Percentiles rank a stretch among this genome's conserved stretches.
These are phyloP conservation scores for Blattamonas nauphoetae DNA, from an alignment of 78 protist genomes.

Conservation along the genomic window DNA sequence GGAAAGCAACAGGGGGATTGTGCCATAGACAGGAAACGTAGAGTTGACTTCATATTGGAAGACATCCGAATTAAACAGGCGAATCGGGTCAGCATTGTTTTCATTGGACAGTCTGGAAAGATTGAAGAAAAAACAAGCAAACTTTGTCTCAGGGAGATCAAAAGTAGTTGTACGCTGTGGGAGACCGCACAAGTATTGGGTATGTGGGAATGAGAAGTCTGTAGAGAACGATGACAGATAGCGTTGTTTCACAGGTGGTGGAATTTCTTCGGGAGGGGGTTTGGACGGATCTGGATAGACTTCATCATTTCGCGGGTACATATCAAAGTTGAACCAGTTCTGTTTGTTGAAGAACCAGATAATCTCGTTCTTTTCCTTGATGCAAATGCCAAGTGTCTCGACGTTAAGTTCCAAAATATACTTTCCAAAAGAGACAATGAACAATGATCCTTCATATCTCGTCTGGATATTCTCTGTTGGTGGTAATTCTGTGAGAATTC, in stretches of 20 bases:
- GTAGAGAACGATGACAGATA: neutral
- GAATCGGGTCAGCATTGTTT: constrained; percentile 62
- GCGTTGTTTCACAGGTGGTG: constrained; percentile 1
- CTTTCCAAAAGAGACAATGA: too few species aligned
- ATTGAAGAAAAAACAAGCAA: too few species aligned
- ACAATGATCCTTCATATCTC: too few species aligned
- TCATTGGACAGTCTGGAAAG: too few species aligned
- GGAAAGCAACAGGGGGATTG: constrained; percentile 64
- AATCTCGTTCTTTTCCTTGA: neutral
- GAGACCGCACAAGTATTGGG: neutral
- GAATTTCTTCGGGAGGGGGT: neutral
- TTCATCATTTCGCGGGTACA: neutral
- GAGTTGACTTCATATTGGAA: constrained; percentile 38
- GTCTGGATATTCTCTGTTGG: too few species aligned
- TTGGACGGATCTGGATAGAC: neutral
- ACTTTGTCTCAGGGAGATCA: neutral
- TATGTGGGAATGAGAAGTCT: neutral
- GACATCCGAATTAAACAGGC: constrained; percentile 90
- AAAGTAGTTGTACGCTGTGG: neutral
- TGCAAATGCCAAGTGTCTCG: too few species aligned
- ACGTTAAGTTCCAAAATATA: too few species aligned
- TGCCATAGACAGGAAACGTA: neutral
- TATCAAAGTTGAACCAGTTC: neutral
- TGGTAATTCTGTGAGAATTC: too few species aligned
- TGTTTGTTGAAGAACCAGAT: neutral